These are phyloP conservation scores for Tetrahymena borealis DNA, from an alignment of 73 alveolate genomes.

Conservation along the genomic window DNA sequence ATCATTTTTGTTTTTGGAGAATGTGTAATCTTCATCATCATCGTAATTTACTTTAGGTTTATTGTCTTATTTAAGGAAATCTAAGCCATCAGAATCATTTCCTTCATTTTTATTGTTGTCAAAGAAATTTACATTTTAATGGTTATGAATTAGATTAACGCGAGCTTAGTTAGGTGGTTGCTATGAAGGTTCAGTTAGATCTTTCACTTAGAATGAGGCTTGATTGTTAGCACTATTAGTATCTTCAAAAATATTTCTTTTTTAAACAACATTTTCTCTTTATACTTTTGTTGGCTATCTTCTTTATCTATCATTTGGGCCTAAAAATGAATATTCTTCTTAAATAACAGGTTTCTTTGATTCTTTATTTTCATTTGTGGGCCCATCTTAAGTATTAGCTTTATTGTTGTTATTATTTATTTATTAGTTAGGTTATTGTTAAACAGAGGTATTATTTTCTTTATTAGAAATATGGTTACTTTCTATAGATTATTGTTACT, in stretches of 20 bases:
- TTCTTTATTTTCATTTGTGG: neutral
- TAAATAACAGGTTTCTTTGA: neutral
- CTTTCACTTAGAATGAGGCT: neutral
- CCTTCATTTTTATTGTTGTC: neutral
- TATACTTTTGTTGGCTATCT: neutral
- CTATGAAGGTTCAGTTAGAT: neutral
- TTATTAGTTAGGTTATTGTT: neutral
- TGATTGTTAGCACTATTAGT: neutral
- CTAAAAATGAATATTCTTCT: neutral
- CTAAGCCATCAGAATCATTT: neutral
- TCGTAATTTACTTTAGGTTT: neutral
- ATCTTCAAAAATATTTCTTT: neutral
- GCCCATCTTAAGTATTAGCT: neutral
- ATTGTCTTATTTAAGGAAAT: neutral
- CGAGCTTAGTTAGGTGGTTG: neutral
- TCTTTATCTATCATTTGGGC: neutral
- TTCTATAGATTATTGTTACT: neutral
- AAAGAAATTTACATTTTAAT: neutral
- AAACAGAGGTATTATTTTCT: neutral
- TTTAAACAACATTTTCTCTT: neutral
- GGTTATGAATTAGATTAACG: neutral
- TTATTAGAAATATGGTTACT: neutral
- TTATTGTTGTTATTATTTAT: neutral
- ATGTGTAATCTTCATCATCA: neutral
- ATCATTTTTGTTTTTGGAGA: neutral